phyloP scores from a whole-genome alignment of 768 basidiomycete species.

The Podaxis rugospora region DNA sequence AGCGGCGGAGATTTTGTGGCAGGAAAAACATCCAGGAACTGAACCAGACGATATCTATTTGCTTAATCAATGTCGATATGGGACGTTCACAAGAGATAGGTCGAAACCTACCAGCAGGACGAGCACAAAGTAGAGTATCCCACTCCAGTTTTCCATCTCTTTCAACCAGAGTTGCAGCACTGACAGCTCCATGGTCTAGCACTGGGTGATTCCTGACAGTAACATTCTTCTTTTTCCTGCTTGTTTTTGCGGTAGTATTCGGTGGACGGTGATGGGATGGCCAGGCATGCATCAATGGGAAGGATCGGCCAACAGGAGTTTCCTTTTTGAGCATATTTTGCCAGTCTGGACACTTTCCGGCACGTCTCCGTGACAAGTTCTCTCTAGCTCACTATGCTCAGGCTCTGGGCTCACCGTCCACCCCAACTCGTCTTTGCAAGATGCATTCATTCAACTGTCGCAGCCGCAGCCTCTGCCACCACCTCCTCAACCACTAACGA shows the following conservation, averaged over 20 bases:
- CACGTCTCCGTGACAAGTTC: conserved; percentile 7
- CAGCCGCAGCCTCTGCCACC: conserved; percentile 24
- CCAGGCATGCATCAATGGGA: conserved; percentile 64
- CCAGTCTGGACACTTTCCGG: conserved; percentile 21
- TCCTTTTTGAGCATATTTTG: conserved; percentile 3
- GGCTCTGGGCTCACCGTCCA: conserved; percentile 40
- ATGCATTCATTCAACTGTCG: conserved; percentile 39
- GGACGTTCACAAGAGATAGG: neutral
- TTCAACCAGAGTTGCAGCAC: conserved; percentile 50
- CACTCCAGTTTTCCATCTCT: conserved; percentile 45
- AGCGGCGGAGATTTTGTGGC: conserved; percentile 40
- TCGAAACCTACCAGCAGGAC: neutral
- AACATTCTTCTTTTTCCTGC: conserved; percentile 20
- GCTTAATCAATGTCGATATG: neutral
- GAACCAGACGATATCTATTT: conserved; percentile 5
- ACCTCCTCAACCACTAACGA: conserved; percentile 21
- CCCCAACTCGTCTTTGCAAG: conserved; percentile 28
- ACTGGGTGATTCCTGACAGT: conserved; percentile 41
- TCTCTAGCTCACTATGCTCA: conserved; percentile 39
- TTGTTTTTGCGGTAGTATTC: conserved; percentile 21
- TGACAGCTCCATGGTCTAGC: conserved; percentile 52
- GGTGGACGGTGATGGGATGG: conserved; percentile 44
- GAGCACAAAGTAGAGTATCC: conserved; percentile 34
- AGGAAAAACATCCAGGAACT: conserved; percentile 49
- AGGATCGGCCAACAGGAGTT: neutral